These are phyloP conservation scores for Castanea crenata DNA, from an alignment of 306 rosid genomes.

Conservation along the genomic window DNA sequence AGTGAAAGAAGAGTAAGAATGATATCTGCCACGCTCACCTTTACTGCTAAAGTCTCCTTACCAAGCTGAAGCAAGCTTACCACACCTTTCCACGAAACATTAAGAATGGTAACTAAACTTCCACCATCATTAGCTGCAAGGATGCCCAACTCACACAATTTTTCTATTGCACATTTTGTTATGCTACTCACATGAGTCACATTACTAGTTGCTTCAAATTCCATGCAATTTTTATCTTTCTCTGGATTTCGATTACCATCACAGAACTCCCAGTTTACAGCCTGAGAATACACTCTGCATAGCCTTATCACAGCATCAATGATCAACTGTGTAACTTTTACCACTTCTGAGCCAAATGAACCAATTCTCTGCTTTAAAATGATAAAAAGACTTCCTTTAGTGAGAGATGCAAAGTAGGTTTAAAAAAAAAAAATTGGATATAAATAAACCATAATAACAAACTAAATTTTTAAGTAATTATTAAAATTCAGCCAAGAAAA, in stretches of 20 bases:
- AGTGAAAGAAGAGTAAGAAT: slow-evolving; percentile 55
- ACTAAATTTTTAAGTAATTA: not conserved
- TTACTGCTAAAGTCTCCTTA: slow-evolving; percentile 37
- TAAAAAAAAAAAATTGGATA: not conserved
- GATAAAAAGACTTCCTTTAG: slow-evolving; percentile 9
- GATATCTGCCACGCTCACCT: slow-evolving; percentile 49
- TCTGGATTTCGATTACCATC: slow-evolving; percentile 37
- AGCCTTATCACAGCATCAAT: slow-evolving; percentile 63
- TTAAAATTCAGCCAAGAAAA: not conserved
- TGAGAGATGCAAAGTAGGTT: not conserved
- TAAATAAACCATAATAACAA: slow-evolving; percentile 1
- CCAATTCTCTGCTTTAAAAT: slow-evolving; percentile 55
- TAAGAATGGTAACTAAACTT: slow-evolving; percentile 70
- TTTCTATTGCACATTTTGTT: slow-evolving; percentile 55
- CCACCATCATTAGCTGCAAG: slow-evolving; percentile 90
- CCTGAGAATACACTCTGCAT: slow-evolving; percentile 53
- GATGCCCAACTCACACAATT: slow-evolving; percentile 63
- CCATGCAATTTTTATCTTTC: slow-evolving; percentile 22
- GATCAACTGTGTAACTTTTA: slow-evolving; percentile 47
- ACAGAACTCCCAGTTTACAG: slow-evolving; percentile 38
- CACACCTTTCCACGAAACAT: slow-evolving; percentile 90
- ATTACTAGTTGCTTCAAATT: slow-evolving; percentile 31
- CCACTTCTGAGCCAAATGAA: slow-evolving; percentile 52
- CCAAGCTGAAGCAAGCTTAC: slow-evolving; percentile 85
- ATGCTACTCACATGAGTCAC: slow-evolving; percentile 53